phyloP scores from a whole-genome alignment of 2,329 filamentous ascomycete species.

The Phyllosticta capitalensis region DNA sequence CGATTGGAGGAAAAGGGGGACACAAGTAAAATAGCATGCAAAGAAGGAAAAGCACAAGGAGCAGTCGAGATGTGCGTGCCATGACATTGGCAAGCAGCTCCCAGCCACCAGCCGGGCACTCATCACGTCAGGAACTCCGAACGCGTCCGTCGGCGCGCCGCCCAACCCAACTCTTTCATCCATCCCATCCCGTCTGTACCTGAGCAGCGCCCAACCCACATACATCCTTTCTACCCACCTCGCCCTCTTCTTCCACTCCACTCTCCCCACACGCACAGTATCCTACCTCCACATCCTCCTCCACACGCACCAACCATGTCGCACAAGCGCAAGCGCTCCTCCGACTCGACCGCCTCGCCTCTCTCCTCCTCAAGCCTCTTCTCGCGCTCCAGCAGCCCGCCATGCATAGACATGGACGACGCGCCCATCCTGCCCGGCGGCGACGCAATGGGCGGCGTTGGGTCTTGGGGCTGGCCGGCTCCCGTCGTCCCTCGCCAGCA shows the following conservation, averaged over 20 bases:
- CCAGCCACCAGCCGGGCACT: not conserved
- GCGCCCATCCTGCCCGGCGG: not conserved
- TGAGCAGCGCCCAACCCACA: not conserved
- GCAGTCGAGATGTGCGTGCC: too few relatives aligned
- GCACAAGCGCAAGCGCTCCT: slow-evolving; percentile 48
- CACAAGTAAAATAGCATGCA: too few relatives aligned
- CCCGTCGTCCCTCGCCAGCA: too few relatives aligned
- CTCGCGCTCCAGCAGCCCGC: slow-evolving; percentile 12
- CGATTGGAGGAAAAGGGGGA: too few relatives aligned
- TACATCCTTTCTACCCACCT: not conserved
- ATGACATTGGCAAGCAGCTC: not conserved
- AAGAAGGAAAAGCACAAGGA: too few relatives aligned
- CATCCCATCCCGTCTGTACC: not conserved
- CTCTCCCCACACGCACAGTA: not conserved
- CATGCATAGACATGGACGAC: slow-evolving; percentile 20
- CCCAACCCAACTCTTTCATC: slow-evolving; percentile 1
- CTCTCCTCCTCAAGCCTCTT: slow-evolving; percentile 31
- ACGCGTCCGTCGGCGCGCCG: slow-evolving; percentile 9
- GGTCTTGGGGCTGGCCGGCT: not conserved
- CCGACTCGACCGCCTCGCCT: slow-evolving; percentile 32
- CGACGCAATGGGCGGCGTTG: slow-evolving; percentile 4
- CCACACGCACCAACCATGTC: slow-evolving; percentile 37
- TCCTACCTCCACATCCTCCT: not conserved
- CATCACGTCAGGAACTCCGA: slow-evolving; percentile 7
- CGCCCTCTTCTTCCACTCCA: not conserved